Evolutionary conservation across 176 grass and related monocot species (phyloP).

Genomic region (Metroxylon sagu): DNA sequence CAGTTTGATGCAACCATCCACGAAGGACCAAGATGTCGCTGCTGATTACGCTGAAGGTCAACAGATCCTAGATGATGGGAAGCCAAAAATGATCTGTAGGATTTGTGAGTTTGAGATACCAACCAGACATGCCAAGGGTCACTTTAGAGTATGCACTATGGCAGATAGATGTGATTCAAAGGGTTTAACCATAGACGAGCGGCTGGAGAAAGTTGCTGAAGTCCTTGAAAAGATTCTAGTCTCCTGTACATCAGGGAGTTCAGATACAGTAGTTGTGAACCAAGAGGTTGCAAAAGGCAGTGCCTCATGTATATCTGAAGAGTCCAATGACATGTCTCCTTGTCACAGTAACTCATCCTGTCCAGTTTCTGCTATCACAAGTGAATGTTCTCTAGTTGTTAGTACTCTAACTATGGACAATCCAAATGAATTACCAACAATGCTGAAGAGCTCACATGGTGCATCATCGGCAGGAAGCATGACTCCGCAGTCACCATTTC

Average conservation of each 20-base stretch:
- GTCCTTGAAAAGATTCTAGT: constrained; percentile 66
- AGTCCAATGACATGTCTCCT: constrained; percentile 9
- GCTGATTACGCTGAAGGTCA: constrained; percentile 30
- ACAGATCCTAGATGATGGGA: constrained; percentile 38
- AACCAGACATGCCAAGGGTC: constrained; percentile 53
- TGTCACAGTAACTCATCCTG: constrained; percentile 31
- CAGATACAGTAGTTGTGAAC: constrained; percentile 6
- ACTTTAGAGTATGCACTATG: constrained; percentile 71
- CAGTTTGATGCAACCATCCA: constrained; percentile 5
- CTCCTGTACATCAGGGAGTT: constrained; percentile 18
- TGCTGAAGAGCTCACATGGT: constrained; percentile 14
- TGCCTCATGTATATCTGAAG: constrained; percentile 27
- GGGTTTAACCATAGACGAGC: constrained; percentile 61
- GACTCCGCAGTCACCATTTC: constrained; percentile 51
- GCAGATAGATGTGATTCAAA: constrained; percentile 83
- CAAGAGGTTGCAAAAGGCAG: constrained; percentile 24
- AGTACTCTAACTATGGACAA: constrained; percentile 6
- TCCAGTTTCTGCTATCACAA: constrained; percentile 22
- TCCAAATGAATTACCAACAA: constrained; percentile 9
- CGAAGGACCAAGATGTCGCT: constrained; percentile 11
- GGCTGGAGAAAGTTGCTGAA: constrained; percentile 56
- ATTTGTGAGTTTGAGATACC: constrained; percentile 97
- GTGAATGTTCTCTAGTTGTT: constrained; percentile 50
- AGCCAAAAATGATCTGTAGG: constrained; percentile 81
- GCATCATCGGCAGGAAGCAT: constrained; percentile 35